A percentile compares a stretch with the other conserved stretches of the same genome.
These are phyloP conservation scores for Evernia prunastri DNA, from an alignment of 495 filamentous ascomycete species.

Conservation along the genomic window DNA sequence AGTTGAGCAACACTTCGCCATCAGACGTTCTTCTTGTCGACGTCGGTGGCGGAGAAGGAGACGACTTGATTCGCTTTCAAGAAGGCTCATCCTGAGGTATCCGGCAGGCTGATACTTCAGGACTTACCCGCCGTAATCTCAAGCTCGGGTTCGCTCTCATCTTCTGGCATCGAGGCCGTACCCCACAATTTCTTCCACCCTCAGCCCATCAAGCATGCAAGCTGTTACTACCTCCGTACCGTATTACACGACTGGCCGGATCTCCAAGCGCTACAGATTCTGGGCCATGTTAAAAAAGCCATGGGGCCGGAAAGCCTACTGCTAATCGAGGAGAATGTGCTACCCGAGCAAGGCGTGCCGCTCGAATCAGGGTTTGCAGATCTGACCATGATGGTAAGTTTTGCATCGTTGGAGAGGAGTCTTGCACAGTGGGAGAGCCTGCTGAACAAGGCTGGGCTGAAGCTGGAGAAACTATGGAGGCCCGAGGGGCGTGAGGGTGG, in stretches of 20 bases:
- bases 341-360: neutral
- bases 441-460: neutral
- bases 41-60: neutral
- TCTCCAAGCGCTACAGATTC: neutral
- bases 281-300: neutral
- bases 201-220: neutral
- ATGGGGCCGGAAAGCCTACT: neutral
- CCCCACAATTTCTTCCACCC: neutral
- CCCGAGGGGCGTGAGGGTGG: neutral
- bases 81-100: neutral
- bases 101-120: neutral
- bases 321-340: neutral
- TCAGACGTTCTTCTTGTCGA: conserved; percentile 4
- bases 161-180: neutral
- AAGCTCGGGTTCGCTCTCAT: too few relatives aligned
- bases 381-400: neutral
- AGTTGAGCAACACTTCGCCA: neutral
- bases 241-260: conserved; percentile 4
- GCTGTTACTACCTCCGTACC: neutral
- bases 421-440: neutral
- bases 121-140: neutral
- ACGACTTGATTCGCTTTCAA: neutral
- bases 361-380: neutral
- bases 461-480: neutral
- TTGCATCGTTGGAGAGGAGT: neutral